Conservation (phyloP, 805 yeast species). For the Wickerhamiella spandovensis region DNA sequence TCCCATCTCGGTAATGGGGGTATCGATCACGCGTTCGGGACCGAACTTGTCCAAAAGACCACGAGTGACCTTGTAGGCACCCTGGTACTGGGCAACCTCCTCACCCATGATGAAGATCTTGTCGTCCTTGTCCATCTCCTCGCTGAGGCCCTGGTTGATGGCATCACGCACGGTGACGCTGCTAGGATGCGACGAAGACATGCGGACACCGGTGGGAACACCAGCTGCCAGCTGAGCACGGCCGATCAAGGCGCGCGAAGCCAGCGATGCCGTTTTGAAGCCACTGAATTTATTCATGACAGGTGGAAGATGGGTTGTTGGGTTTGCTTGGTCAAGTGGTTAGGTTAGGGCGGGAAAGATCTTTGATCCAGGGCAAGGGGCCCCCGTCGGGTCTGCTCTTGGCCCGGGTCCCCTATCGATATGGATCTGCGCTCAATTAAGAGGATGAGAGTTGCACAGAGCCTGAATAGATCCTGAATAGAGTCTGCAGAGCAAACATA, state of each 20-base stretch:
- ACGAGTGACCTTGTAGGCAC: slow-evolving; percentile 95
- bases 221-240: background rate
- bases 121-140: slow-evolving; percentile 92
- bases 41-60: slow-evolving; percentile 93
- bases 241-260: background rate
- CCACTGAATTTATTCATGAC: background rate
- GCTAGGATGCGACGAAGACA: background rate
- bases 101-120: slow-evolving; percentile 94
- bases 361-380: background rate
- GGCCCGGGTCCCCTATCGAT: too few species aligned
- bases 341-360: background rate
- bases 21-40: slow-evolving; percentile 82
- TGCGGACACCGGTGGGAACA: background rate
- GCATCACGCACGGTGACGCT: slow-evolving; percentile 92
- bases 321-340: background rate
- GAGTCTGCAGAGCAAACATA: too few species aligned
- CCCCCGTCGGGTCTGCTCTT: background rate
- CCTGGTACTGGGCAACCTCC: slow-evolving; percentile 98
- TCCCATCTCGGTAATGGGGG: slow-evolving; percentile 99
- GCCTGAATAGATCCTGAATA: too few species aligned
- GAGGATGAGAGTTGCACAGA: too few species aligned
- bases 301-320: background rate
- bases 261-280: background rate
- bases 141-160: slow-evolving; percentile 85
- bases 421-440: too few species aligned